Evolutionary conservation across 2,329 filamentous ascomycete genomes (phyloP), one percentile per base, ranked within the genome.

Genomic region (Beauveria bassiana): DNA sequence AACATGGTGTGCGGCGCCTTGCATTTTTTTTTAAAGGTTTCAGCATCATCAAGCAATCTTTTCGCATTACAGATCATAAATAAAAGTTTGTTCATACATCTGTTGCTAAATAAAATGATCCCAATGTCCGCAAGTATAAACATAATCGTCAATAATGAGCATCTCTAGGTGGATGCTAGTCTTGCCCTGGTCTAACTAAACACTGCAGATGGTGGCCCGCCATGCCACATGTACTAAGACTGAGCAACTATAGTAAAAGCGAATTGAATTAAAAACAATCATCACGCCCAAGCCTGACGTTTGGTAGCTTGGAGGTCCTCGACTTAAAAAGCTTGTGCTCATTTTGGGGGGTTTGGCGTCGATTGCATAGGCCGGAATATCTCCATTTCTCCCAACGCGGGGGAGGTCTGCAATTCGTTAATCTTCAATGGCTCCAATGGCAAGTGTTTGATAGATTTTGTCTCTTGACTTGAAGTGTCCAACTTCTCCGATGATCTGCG

Each of bases 401-500:
- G 58, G 6, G 58, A 61, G 10, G 31, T 61, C 43, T 61, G 59
- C 14, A 42, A 4, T 22, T 47, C 51, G 43, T 61, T 31, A 43
- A 61, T 61, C 20, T 31, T 49, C 28, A 61, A 47, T 14, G 43
- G 50, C 43, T 61, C 49, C n/a, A 61, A n/a, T 16, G 50, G 49
- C 28, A 40, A 43, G n/a, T 54, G 20, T 9, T 31, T 34, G 31
- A 4, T 54, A 18, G 5, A 2, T 7, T 14, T 10, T 40, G 59
- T 16, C 10, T 49, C 50, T 12, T 22, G 14, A 24, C 10, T 31
- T 8, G 43, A 6, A 28, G 5, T 5, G 1, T 22, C 28, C 42
- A 22, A 49, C 6, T 34, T 43, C 2, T 55, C 31, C 20, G 59
- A 31, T 20, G 50, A 49, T 24, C 22, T 24, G 10, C 50, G 40